Base-by-base conservation (phyloP, 208 protist species). In the Polymyxa betae region DNA sequence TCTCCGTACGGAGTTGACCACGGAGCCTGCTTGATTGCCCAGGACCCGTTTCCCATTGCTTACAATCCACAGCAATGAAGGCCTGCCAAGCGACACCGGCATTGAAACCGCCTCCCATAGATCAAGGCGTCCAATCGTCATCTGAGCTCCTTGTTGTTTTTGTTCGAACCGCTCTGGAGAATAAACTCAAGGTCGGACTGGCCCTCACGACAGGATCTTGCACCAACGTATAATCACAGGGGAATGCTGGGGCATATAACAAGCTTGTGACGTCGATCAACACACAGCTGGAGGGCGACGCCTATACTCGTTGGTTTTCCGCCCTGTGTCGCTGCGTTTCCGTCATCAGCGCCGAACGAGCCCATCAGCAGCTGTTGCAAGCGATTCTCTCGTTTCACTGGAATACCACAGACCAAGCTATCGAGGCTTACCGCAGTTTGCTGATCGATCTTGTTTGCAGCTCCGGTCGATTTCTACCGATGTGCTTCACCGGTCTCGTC, bases 111-210 rank as follows among this genome's bases (percentile, higher is more conserved):
- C 24, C 12, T 5, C 49, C 49, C 12, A 24, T 60, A 60, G 49
- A 60, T 60, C 24, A 5, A 24, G 49, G 49, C 72, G 35, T 43
- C 72, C 72, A 20, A 35, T n/a, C 72, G 72, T 16, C 72, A 43
- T 5, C 72, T 43, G 72, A 82, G 12, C 72, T 82, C 72, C 72
- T 82, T 12, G 12, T 35, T 16, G n/a, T 35, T 38, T 82, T 82
- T 82, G 40, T 82, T 82, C 72, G 72, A 38, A 82, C 72, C 35
- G 72, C 72, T 35, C 72, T 82, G 72, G 40, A 35, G 12, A 82
- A 82, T n/a, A 82, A 82, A 43, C 72, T 82, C n/a, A 35, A 35
- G 72, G 72, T 82, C 5, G 35, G 16, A 38, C 35, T 5, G 40
- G 10, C n/a, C 40, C 16, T 82, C 35, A n/a, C n/a, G 72, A 5